Evolutionary conservation across 768 basidiomycete genomes (phyloP), one percentile per base, ranked within the genome.

Genomic region (Amanita inopinata): DNA sequence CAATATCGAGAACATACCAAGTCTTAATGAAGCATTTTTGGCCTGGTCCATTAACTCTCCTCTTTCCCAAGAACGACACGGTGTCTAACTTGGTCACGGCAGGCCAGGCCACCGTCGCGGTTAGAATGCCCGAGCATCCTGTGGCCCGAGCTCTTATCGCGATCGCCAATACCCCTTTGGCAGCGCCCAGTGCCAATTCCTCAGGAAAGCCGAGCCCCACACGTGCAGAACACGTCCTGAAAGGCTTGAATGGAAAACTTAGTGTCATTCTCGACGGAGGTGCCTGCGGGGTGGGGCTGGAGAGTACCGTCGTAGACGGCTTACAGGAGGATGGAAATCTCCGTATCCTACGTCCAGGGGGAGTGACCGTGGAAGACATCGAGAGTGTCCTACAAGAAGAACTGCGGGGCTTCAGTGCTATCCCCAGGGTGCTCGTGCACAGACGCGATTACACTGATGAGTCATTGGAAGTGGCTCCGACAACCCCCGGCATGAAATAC

Each of bases 401-500:
- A 51, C 48, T 61, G 33, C 45, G 57, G 33, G 58, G 59, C 22
- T 42, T 49, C 33, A 46, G 40, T 27, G 49, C 52, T 8, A 54
- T 66, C n/a, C 80, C 81, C 2, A 64, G 61, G 11, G 82, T 90
- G 20, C 67, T 91, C 41, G 87, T 91, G 9, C 83, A 90, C 56
- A 69, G 73, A 40, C 75, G 87, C 9, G 88, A 94, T 58, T 93
- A 80, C 54, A 51, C 63, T 23, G 85, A 86, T 53, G 67, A 74
- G 28, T 60, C 59, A n/a, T 66, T 85, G 45, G 87, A 90, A 57
- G 66, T 69, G 28, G 74, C 80, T 0, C 96, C 96, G 6, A 91
- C 90, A 5, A 98, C 96, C 0, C 96, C 96, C 2, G 96, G 96
- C 23, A 96, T 97, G 93, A 99, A 99, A 63, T 99, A 99, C 60